Base-by-base conservation (phyloP, 2,329 filamentous ascomycete species). In the Podosphaera fusca region DNA sequence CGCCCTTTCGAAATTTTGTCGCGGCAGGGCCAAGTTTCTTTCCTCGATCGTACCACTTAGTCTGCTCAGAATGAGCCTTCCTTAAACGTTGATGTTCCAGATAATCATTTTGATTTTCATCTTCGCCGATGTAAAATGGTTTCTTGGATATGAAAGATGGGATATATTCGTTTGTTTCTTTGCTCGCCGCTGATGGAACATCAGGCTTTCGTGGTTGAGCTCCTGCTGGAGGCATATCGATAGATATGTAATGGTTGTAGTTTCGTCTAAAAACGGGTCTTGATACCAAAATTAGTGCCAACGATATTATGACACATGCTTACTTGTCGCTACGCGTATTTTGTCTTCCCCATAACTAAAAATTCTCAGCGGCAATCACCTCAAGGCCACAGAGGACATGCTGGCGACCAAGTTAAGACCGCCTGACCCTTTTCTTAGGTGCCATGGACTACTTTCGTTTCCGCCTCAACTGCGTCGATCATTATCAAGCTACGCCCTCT, bases 161-260 rank as follows among this genome's bases (percentile, higher is more conserved):
- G 66, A 98, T 98, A 75, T 98, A 98, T 69, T 95, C 82, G 76
- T 98, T 98, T 70, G 92, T 87, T 70, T 94, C 88, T 69, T 94
- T 94, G 57, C 76, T 79, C 14, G 77, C 71, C 14, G 70, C 73
- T 60, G 68, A 67, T 38, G 66, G 66, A 49, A 63, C 61, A 45
- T 62, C 59, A 21, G 67, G 66, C 57, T 68, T 68, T 30, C 62
- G 58, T 49, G 67, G 66, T 58, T 67, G 67, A 10, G 60, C 59
- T 33, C 65, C 66, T 36, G 65, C 63, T 58, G 67, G 71, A 59
- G 74, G 73, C 62, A 74, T 73, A 36, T 60, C 64, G 58, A 47
- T 49, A 46, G 38, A 29, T 42, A 1, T 53, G 36, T 30, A 29
- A 55, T 55, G 33, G 40, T 42, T 8, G 54, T 33, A 2, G 31